Evolutionary conservation across 257 asterid species (phyloP), one percentile per base, ranked within the genome.

Genomic region (Echium plantagineum): DNA sequence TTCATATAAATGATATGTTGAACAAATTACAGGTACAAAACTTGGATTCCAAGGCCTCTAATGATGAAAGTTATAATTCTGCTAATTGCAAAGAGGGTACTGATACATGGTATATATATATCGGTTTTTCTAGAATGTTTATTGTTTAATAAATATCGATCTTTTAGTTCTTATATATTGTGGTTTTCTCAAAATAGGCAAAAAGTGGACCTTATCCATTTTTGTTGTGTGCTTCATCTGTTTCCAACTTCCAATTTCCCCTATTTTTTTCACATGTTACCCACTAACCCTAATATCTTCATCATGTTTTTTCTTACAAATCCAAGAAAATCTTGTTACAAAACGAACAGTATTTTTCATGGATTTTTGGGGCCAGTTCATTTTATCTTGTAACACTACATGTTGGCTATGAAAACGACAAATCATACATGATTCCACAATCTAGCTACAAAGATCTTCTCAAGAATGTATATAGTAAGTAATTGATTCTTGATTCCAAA

Each of bases 51-150:
- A 87, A 79, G 71, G 58, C 32, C 49, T 77, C 64, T 15, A 64
- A 66, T 80, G 90, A 81, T 49, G 94, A 83, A 61, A 80, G 77
- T 64, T 76, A 83, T n/a, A n/a, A n/a, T 81, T 58, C 76, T 73
- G 82, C 66, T 42, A 79, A 77, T 72, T 63, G 70, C 18, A 77
- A 69, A 60, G 88, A 84, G 57, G 84, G 77, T 49, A 73, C 54
- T 69, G 80, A 88, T 79, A 78, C 94, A 65, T 88, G 93, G 94
- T 85, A 85, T 52, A 71, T 70, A 62, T 48, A 1, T n/a, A n/a
- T n/a, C n/a, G n/a, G n/a, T n/a, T n/a, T n/a, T n/a, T n/a, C n/a
- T n/a, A n/a, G n/a, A n/a, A n/a, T n/a, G n/a, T n/a, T n/a, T n/a
- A n/a, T n/a, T n/a, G n/a, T n/a, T n/a, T n/a, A n/a, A n/a, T n/a